Base-by-base conservation (phyloP, 176 grass and related monocot species). In the Ananas comosus region DNA sequence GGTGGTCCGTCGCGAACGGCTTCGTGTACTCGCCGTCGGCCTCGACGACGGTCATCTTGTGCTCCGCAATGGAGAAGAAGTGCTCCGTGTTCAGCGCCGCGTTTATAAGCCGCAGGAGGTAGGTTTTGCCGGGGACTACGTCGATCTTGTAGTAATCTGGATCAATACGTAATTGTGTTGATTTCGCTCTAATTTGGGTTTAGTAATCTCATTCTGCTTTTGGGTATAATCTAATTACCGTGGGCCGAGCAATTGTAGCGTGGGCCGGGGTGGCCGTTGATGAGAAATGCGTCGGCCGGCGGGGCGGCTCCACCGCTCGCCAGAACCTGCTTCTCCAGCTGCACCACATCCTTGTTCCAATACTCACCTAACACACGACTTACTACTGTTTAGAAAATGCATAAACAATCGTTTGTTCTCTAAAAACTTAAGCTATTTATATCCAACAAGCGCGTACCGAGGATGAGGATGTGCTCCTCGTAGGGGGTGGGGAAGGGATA, bases 401-500 rank as follows among this genome's bases (percentile, higher is more conserved):
- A 5, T 57, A 57, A 57, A 2, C 1, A 57, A 57, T 11, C 14
- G 11, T 16, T 54, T 3, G 13, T 59, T 59, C 33, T 42, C 33
- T 42, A 42, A 42, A 42, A 42, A 42, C 5, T 42, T 42, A 42
- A 42, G 33, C 33, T 42, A 3, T 6, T 0, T 0, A 4, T 0
- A 1, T 42, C 4, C 29, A 5, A 23, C 5, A 33, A 33, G 0
- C 5, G 29, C 29, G 3, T 80, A 96, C 91, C 88, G 7, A 96
- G 69, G 70, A 89, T 56, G 73, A 96, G 78, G 52, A 80, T 76
- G 50, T 88, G 54, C 75, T 96, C 92, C 80, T 83, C 64, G 70
- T 91, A 76, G 0, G 92, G 92, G 1, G 63, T 27, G 12, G 81
- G 83, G 29, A 96, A 96, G 9, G 93, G 93, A 64, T 90, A 96